A percentile compares a stretch with the other conserved stretches of the same genome.
Conservation (phyloP, 2,329 filamentous ascomycete genomes). For the Aspergillus glaucus region DNA sequence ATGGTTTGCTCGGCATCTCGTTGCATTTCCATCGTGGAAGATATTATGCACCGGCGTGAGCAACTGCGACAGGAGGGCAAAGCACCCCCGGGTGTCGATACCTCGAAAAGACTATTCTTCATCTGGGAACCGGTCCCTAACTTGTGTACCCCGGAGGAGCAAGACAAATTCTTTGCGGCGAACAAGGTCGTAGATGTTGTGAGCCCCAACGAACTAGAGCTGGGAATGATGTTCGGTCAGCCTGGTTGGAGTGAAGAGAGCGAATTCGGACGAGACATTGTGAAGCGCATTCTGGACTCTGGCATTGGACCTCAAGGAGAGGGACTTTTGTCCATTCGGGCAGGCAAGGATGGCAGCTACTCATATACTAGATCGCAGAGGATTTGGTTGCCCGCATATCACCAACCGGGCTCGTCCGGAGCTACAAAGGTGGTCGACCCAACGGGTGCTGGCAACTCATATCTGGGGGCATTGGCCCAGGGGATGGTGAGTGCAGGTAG, state of each 20-base stretch:
- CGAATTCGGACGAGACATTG: constrained; percentile 24
- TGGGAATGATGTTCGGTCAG: constrained; percentile 75
- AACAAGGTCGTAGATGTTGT: constrained; percentile 53
- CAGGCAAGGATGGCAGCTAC: constrained; percentile 56
- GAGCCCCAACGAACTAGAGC: constrained; percentile 79
- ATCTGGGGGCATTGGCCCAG: constrained; percentile 60
- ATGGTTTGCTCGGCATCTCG: constrained; percentile 75
- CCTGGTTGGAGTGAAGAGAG: constrained; percentile 28
- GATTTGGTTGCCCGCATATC: constrained; percentile 74
- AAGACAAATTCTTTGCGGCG: constrained; percentile 48
- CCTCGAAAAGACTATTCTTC: constrained; percentile 60
- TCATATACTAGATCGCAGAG: constrained; percentile 35
- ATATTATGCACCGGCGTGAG: constrained; percentile 55
- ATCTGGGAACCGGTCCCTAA: constrained; percentile 96
- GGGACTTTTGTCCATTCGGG: constrained; percentile 47
- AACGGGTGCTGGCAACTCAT: constrained; percentile 89
- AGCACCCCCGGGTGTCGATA: constrained; percentile 21
- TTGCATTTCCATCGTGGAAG: constrained; percentile 67
- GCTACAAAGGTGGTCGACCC: constrained; percentile 66
- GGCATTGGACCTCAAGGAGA: constrained; percentile 33
- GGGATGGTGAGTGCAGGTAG: constrained; percentile 44
- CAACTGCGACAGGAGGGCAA: constrained; percentile 23
- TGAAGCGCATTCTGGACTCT: constrained; percentile 28
- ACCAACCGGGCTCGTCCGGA: constrained; percentile 37
- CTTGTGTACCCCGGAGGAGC: constrained; percentile 64